Percentiles rank a stretch among this genome's conserved stretches.
Conservation (phyloP, 225 moss, liverwort and hornwort species). For the Thuidium tamariscinum region DNA sequence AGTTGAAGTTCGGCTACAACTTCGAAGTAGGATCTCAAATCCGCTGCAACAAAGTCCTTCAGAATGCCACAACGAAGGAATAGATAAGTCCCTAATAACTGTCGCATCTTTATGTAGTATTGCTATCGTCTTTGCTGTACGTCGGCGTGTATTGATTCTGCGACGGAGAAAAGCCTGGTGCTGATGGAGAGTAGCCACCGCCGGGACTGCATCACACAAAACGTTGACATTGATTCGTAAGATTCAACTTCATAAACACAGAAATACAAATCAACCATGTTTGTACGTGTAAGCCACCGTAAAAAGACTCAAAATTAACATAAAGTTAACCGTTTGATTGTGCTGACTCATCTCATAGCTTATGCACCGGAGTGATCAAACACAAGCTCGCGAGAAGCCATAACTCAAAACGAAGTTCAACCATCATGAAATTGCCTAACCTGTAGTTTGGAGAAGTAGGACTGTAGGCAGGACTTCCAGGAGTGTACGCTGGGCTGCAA, state of each 20-base stretch:
- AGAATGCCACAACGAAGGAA: not conserved
- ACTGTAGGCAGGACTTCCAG: conserved; percentile 85
- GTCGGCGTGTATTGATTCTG: conserved; percentile 81
- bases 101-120: conserved; percentile 11
- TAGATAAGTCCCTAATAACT: not conserved
- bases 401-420: not conserved
- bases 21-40: not conserved
- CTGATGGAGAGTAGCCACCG: conserved; percentile 94
- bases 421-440: conserved; percentile 11
- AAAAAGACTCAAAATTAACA: not conserved
- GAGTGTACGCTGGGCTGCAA: conserved; percentile 83
- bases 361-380: not conserved
- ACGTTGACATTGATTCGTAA: not conserved
- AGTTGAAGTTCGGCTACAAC: not conserved
- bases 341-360: not conserved
- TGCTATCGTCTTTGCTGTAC: conserved; percentile 88
- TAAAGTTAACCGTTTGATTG: not conserved
- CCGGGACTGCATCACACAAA: conserved; percentile 48
- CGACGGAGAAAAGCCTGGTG: conserved; percentile 91
- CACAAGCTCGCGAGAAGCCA: not conserved
- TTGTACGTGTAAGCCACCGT: not conserved
- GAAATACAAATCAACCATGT: not conserved
- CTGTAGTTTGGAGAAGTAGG: conserved; percentile 95
- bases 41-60: not conserved
- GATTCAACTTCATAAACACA: not conserved